Conservation (phyloP, 805 yeast genomes). For the Metschnikowia henanensis region DNA sequence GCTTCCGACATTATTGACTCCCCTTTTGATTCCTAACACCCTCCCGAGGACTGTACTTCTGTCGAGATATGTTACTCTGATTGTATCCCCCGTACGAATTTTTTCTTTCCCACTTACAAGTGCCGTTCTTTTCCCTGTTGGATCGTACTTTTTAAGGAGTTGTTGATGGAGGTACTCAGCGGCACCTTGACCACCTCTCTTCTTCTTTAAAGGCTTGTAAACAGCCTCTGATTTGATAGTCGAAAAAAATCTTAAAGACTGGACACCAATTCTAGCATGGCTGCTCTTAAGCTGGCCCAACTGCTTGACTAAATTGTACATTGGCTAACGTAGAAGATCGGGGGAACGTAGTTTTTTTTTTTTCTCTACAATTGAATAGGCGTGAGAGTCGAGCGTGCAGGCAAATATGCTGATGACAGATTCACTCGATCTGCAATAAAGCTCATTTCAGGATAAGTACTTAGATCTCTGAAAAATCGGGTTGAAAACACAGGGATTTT, state of each 20-base stretch:
- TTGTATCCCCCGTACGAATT: conserved; percentile 79
- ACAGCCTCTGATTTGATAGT: conserved; percentile 27
- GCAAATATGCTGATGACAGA: too few species aligned
- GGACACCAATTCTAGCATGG: conserved; percentile 2
- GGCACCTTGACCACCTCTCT: conserved; percentile 47
- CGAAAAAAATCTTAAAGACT: conserved; percentile 1
- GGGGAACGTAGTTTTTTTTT: neutral
- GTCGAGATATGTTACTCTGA: conserved; percentile 69
- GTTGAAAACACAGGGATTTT: too few species aligned
- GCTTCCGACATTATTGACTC: conserved; percentile 60
- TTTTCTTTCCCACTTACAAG: conserved; percentile 49
- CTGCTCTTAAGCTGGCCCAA: conserved; percentile 4
- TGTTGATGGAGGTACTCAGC: conserved; percentile 49
- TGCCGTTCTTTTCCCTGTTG: conserved; percentile 63
- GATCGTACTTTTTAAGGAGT: conserved; percentile 63
- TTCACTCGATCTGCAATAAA: too few species aligned
- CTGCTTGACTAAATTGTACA: conserved; percentile 9
- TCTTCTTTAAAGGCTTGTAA: conserved; percentile 50
- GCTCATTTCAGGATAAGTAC: too few species aligned
- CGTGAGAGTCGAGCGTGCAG: conserved; percentile 10
- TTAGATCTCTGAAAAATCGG: too few species aligned
- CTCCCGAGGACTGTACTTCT: conserved; percentile 76
- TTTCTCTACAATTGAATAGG: neutral
- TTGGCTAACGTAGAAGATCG: neutral
- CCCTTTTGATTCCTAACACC: conserved; percentile 71